Percentiles rank a stretch among this genome's conserved stretches.
These are phyloP conservation scores for Medicago ruthenica DNA, from an alignment of 306 rosid genomes.

Conservation along the genomic window DNA sequence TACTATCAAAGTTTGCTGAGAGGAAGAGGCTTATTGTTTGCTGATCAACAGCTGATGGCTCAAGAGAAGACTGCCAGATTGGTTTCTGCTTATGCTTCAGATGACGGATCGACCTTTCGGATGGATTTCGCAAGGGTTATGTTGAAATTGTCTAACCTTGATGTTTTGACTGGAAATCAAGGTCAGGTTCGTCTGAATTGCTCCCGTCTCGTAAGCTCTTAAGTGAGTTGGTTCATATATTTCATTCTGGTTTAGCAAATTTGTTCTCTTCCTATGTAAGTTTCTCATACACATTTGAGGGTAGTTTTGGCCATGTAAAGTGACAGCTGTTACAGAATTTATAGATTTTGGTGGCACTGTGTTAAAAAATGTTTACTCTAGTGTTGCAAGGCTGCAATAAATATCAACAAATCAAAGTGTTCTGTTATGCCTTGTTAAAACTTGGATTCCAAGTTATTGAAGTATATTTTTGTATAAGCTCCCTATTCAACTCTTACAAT, in stretches of 20 bases:
- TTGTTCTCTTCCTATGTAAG: no score
- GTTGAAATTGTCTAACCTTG: constrained; percentile 38
- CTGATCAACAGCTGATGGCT: constrained; percentile 72
- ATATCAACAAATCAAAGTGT: no score
- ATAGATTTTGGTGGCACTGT: no score
- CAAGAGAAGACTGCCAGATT: constrained; percentile 51
- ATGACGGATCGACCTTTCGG: constrained; percentile 75
- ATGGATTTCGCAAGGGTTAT: constrained; percentile 56
- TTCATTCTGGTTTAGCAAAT: background rate
- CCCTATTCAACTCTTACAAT: no score
- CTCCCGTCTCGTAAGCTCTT: constrained; percentile 34
- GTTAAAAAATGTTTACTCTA: no score
- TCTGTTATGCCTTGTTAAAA: no score
- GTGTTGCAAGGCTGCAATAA: no score
- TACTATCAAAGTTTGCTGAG: constrained; percentile 47
- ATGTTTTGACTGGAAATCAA: constrained; percentile 52
- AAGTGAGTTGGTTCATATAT: background rate
- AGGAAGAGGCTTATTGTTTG: constrained; percentile 39
- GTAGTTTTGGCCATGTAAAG: no score
- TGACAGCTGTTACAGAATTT: no score
- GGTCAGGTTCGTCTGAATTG: constrained; percentile 56
- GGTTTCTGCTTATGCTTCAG: constrained; percentile 77
- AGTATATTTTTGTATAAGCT: no score
- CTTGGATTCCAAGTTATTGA: no score
- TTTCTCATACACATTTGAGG: no score